Conservation (phyloP, 2,329 filamentous ascomycete genomes). For the Talaromyces islandicus region DNA sequence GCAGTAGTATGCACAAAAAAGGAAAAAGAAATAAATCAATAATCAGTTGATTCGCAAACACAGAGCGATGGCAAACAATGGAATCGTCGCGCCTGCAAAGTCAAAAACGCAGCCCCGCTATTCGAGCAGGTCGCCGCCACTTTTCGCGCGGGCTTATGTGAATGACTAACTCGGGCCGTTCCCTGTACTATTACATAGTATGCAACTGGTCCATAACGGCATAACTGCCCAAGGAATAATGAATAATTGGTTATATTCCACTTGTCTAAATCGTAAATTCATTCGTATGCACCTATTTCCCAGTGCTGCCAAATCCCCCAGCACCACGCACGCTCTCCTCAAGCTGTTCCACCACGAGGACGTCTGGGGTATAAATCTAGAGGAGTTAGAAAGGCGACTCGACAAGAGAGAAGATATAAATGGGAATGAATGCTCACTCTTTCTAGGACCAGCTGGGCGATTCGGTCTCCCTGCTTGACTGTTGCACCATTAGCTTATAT, state of each 20-base stretch:
- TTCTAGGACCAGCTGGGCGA: constrained; percentile 92
- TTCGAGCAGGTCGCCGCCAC: neutral
- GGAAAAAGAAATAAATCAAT: neutral
- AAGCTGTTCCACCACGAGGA: constrained; percentile 80
- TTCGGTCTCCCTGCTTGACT: constrained; percentile 77
- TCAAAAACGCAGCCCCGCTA: neutral
- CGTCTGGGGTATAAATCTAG: constrained; percentile 82
- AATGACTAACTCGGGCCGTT: neutral
- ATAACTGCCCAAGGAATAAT: neutral
- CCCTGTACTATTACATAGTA: neutral
- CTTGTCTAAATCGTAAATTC: neutral
- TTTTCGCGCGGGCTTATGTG: neutral
- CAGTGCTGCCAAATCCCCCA: constrained; percentile 88
- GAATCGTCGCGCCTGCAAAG: neutral
- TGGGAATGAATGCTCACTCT: constrained; percentile 42
- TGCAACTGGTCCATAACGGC: too few species aligned
- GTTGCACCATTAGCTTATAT: neutral
- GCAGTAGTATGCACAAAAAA: neutral
- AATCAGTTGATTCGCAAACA: neutral
- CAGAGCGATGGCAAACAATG: neutral
- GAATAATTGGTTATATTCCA: neutral
- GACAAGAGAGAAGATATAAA: neutral
- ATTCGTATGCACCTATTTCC: constrained; percentile 28
- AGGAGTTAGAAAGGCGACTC: neutral
- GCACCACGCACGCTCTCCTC: constrained; percentile 86